Evolutionary conservation across 345 rosid genomes (phyloP).

Genomic region (Xanthoceras sorbifolium): DNA sequence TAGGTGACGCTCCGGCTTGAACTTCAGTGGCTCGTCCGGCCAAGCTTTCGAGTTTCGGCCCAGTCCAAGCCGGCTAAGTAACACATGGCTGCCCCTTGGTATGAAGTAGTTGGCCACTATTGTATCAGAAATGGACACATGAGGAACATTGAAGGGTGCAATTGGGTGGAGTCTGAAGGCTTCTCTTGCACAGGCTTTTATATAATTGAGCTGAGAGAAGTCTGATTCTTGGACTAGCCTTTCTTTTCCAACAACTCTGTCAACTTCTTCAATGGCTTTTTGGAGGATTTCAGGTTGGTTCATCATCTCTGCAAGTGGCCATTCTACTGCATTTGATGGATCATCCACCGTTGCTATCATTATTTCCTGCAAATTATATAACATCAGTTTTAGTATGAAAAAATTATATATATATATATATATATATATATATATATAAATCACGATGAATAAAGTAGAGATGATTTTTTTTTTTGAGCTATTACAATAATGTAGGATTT

Average conservation of each 20-base stretch:
- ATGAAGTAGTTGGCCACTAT: constrained; percentile 44
- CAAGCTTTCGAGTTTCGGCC: constrained; percentile 52
- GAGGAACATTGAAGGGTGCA: constrained; percentile 48
- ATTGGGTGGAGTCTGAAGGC: constrained; percentile 55
- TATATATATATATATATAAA: too few relatives aligned
- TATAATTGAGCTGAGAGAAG: constrained; percentile 37
- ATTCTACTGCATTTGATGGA: constrained; percentile 58
- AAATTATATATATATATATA: too few relatives aligned
- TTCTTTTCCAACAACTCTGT: constrained; percentile 43
- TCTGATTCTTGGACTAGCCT: constrained; percentile 55
- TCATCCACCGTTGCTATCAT: constrained; percentile 54
- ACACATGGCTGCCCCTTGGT: constrained; percentile 50
- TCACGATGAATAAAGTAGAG: too few relatives aligned
- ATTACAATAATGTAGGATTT: too few relatives aligned
- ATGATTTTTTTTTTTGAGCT: too few relatives aligned
- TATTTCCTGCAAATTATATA: constrained; percentile 43
- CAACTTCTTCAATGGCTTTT: constrained; percentile 46
- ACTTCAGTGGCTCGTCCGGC: constrained; percentile 41
- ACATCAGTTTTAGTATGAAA: too few relatives aligned
- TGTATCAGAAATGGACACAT: constrained; percentile 30
- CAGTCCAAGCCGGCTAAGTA: constrained; percentile 42
- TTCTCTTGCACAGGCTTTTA: constrained; percentile 55
- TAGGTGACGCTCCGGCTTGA: constrained; percentile 53
- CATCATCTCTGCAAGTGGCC: constrained; percentile 59
- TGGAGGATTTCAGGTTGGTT: constrained; percentile 43